Evolutionary conservation across 768 basidiomycete species (phyloP), one percentile per base, ranked within the genome.

Genomic region (Lentinula aciculospora): DNA sequence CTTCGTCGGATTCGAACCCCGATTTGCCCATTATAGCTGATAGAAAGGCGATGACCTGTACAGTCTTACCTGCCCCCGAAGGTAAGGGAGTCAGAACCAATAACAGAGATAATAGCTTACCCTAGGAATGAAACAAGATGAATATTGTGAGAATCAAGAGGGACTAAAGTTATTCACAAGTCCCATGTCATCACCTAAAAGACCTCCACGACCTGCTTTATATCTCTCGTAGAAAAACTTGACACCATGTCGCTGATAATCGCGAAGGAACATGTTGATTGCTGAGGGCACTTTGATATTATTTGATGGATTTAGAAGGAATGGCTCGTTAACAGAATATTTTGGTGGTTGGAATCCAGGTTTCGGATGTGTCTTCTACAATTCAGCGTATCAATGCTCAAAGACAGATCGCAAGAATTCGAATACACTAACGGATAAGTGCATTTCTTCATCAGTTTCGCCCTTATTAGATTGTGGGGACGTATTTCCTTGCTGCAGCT

Each of bases 171-270:
- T 28, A 70, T 69, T 25, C 61, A 86, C 85, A 60, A 88, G 75
- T 62, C 93, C 96, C 96, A 98, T 98, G 66, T 98, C 96, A 67
- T 98, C 96, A 4, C 96, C 96, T 3, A 98, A 78, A 10, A 98
- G 68, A 0, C 88, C 95, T 0, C 96, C 96, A 44, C 77, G 74
- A 0, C 78, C 80, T 62, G 86, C 74, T 28, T 75, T 70, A 66
- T 88, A 97, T 46, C 85, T 79, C 13, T 80, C 74, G 72, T 82
- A 97, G 49, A 98, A 81, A 71, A 98, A 98, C 40, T 76, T 69
- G 12, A 89, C 82, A 7, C 96, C 96, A 10, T 94, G 86, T 32
- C 92, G 79, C 65, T 98, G 96, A 65, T 98, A 98, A 32, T 85
- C 83, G 55, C 95, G 85, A n/a, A 98, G 75, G 68, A 86, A 92